Conservation (phyloP, 1,284 basidiomycete species). For the Sporisorium iseilematis-ciliati region DNA sequence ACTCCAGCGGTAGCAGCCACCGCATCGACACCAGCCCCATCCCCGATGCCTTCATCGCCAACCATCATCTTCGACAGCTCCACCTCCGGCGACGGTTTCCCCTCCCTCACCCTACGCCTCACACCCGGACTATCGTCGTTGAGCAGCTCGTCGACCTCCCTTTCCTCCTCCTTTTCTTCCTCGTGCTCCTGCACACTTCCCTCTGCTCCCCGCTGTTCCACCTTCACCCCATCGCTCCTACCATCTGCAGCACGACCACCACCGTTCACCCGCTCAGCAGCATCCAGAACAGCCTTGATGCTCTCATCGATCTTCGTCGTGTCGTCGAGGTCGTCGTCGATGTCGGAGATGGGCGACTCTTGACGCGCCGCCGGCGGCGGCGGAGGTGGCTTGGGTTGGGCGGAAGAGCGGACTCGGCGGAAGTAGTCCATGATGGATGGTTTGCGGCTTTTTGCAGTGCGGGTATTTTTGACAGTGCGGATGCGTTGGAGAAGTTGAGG, state of each 20-base stretch:
- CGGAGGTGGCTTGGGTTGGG: not conserved
- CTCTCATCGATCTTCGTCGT: slow-evolving; percentile 5
- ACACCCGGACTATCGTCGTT: not conserved
- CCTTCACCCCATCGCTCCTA: no score
- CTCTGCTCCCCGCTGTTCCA: not conserved
- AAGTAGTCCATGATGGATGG: slow-evolving; percentile 7
- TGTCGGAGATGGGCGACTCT: slow-evolving; percentile 28
- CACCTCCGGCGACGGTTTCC: not conserved
- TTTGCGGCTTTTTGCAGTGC: no score
- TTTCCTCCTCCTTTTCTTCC: not conserved
- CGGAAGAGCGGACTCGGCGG: not conserved
- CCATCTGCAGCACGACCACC: no score
- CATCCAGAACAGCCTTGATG: slow-evolving; percentile 2
- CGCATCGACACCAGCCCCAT: no score
- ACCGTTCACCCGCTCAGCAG: not conserved
- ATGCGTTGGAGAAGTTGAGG: not conserved
- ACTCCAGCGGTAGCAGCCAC: not conserved
- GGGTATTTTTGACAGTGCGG: no score
- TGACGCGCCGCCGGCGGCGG: not conserved
- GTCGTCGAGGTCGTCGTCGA: slow-evolving; percentile 7
- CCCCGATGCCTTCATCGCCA: no score
- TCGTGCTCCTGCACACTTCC: not conserved
- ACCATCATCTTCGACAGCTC: no score
- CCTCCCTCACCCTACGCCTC: not conserved
- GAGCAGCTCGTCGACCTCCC: slow-evolving; percentile 10